Base-by-base conservation (phyloP, 306 rosid genomes). In the Quercus engelmannii region DNA sequence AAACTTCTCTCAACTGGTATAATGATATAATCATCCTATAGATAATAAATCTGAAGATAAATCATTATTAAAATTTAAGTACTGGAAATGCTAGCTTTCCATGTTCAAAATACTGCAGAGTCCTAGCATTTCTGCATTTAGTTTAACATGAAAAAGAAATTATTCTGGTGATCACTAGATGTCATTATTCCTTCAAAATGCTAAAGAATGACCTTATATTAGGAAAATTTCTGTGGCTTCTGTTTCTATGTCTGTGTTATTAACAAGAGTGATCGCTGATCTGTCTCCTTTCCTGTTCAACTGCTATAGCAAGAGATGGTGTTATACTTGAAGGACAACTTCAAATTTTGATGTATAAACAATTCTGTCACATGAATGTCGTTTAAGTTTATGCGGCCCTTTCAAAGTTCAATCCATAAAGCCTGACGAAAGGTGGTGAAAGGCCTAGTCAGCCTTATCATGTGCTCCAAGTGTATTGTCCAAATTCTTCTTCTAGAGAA, bases 301-400 rank as follows among this genome's bases (percentile, higher is more conserved):
- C 25, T 68, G 58, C 51, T 85, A 76, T 93, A 94, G 99, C 97
- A 94, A 90, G 92, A 90, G 85, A 69, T 89, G 81, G 97, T 94
- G 77, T 13, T 87, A n/a, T 87, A 86, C 90, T 68, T 91, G 89
- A 91, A 92, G 88, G 79, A 76, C 6, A 94, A 89, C 76, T 72
- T 90, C 90, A 94, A 87, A 85, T 94, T 94, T 82, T 94, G 88
- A 90, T 12, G 8, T 25, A 62, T 52, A 52, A 71, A 75, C 65
- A 77, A 54, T 10, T 20, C 21, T 18, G 7, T 14, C 26, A 68
- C 57, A 7, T 54, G 1, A 28, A 28, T 28, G 35, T 3, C 15
- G 2, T 19, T 3, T 15, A 30, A 64, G 70, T 30, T 33, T 64
- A 64, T 64, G 41, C 4, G 7, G 9, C 30, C 5, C 65, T 59